Conservation (phyloP, 208 protist species). For the Leishmania martiniquensis region DNA sequence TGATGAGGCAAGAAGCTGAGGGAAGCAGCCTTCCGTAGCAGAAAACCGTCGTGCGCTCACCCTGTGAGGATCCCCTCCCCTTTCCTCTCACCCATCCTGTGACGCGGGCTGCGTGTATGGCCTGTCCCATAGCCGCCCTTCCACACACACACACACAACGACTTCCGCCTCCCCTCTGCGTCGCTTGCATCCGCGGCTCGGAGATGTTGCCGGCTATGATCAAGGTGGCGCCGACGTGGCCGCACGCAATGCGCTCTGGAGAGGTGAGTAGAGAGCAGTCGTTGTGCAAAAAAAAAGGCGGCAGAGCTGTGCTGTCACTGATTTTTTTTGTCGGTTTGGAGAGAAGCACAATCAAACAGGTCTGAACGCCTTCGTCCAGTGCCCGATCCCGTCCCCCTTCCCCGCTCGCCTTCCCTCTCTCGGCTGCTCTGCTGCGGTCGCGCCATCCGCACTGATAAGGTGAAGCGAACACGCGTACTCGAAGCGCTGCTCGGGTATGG, state of each 20-base stretch:
- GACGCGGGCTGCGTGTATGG: neutral
- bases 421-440: too few relatives aligned
- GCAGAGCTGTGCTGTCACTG: too few relatives aligned
- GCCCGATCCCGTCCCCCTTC: neutral
- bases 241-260: too few relatives aligned
- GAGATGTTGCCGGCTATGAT: too few relatives aligned
- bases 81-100: neutral
- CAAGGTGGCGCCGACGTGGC: too few relatives aligned
- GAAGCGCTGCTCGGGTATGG: neutral
- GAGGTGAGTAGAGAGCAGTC: too few relatives aligned
- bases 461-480: neutral
- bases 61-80: neutral
- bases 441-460: neutral
- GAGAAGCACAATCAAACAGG: too few relatives aligned
- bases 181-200: too few relatives aligned
- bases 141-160: conserved; percentile 1
- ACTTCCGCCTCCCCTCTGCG: neutral
- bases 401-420: neutral
- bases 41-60: neutral
- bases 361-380: too few relatives aligned
- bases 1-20: neutral
- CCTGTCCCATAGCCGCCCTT: too few relatives aligned
- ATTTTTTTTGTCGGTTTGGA: too few relatives aligned
- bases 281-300: too few relatives aligned
- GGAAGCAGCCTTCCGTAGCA: neutral